Conservation (phyloP, 78 protist species). For the Parvularia atlantis region DNA sequence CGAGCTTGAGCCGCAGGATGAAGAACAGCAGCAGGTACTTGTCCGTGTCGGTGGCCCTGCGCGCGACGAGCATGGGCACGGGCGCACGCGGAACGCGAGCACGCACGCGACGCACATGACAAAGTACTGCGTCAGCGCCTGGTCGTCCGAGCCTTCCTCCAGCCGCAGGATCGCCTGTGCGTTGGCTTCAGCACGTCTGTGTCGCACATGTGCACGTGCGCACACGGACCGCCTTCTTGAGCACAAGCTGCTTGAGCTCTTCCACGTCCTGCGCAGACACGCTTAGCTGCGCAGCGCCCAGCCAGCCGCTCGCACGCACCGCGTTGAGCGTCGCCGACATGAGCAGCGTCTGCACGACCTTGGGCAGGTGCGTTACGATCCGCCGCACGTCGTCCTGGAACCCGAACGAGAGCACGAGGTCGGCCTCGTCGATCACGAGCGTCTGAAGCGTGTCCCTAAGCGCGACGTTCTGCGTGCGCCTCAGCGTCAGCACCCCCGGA, state of each 20-base stretch:
- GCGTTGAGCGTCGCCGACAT: slow-evolving; percentile 75
- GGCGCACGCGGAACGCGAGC: no score
- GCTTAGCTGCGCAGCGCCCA: no score
- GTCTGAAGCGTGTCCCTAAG: background rate
- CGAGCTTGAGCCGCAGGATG: slow-evolving; percentile 38
- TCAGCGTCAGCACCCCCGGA: background rate
- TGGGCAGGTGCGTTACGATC: slow-evolving; percentile 25
- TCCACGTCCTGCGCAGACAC: no score
- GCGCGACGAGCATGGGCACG: no score
- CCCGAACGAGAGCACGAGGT: slow-evolving; percentile 64
- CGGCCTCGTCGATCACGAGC: slow-evolving; percentile 80
- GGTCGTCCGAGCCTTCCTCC: slow-evolving; percentile 16
- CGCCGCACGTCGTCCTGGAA: slow-evolving; percentile 48
- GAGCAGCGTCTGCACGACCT: slow-evolving; percentile 55
- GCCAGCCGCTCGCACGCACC: background rate
- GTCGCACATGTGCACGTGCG: no score
- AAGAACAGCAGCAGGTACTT: slow-evolving; percentile 53
- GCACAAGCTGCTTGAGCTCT: no score
- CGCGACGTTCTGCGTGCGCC: background rate
- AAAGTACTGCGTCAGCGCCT: background rate
- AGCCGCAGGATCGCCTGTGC: slow-evolving; percentile 21
- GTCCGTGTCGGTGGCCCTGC: slow-evolving; percentile 19
- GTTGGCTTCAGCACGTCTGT: no score
- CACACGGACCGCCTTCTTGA: no score
- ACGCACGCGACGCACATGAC: no score